These are phyloP conservation scores for Avena atlantica DNA, from an alignment of 176 grass and related monocot genomes.

Conservation along the genomic window DNA sequence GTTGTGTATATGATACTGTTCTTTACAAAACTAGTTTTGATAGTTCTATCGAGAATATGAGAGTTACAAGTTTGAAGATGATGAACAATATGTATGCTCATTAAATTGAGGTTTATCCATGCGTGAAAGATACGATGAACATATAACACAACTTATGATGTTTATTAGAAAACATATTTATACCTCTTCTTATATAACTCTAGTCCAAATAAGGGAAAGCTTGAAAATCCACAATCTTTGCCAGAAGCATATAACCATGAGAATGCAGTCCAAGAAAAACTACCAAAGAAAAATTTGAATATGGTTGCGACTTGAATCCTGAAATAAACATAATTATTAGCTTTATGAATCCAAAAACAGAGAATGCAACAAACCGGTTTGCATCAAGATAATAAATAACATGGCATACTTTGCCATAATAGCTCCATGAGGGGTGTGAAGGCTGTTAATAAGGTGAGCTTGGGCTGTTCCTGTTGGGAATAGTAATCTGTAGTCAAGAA, in stretches of 20 bases:
- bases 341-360: background rate
- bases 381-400: background rate
- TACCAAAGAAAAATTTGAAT: slow-evolving; percentile 58
- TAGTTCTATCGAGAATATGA: background rate
- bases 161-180: background rate
- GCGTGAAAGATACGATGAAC: background rate
- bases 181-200: slow-evolving; percentile 57
- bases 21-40: no score
- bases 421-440: slow-evolving; percentile 76
- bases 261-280: slow-evolving; percentile 65
- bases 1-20: background rate
- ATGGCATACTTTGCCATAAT: slow-evolving; percentile 57
- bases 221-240: slow-evolving; percentile 54
- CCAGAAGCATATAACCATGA: slow-evolving; percentile 67
- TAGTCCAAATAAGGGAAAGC: slow-evolving; percentile 73
- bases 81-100: background rate
- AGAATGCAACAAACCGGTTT: background rate
- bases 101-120: background rate
- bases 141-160: background rate
- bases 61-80: background rate
- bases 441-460: slow-evolving; percentile 71
- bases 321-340: background rate
- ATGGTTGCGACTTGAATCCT: slow-evolving; percentile 56
- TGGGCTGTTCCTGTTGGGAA: slow-evolving; percentile 71
- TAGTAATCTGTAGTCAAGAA: slow-evolving; percentile 67